A percentile compares a stretch with the other conserved stretches of the same genome.
Conservation (phyloP, 1,284 basidiomycete species). For the Microbotryum lychnidis-dioicae region DNA sequence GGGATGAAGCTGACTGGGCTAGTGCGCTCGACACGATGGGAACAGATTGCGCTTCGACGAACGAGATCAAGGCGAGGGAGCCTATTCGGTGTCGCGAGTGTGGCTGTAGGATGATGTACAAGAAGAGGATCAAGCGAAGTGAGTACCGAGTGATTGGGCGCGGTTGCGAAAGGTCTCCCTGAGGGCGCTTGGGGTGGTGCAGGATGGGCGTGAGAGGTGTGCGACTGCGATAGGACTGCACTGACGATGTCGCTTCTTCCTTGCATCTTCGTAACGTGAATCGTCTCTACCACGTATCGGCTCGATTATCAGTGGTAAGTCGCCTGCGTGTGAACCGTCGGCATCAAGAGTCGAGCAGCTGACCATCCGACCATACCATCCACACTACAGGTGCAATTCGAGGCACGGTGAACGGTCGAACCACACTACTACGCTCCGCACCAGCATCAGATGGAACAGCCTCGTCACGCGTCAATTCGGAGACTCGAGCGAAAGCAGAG, state of each 20-base stretch:
- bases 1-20: neutral
- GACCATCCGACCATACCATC: neutral
- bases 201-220: too few species aligned
- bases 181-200: too few species aligned
- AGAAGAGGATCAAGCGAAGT: slow-evolving; percentile 94
- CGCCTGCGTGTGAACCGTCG: neutral
- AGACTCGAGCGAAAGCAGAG: too few species aligned
- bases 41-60: slow-evolving; percentile 85
- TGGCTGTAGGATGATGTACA: slow-evolving; percentile 98
- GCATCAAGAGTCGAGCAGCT: neutral
- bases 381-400: slow-evolving; percentile 67
- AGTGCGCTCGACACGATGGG: neutral
- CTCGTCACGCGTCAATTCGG: neutral
- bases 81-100: slow-evolving; percentile 95
- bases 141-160: slow-evolving; percentile 41
- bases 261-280: too few species aligned
- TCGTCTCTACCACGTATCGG: too few species aligned
- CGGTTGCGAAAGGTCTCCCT: too few species aligned
- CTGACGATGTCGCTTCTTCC: too few species aligned
- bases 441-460: neutral
- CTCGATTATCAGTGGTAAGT: slow-evolving; percentile 12
- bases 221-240: too few species aligned
- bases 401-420: slow-evolving; percentile 54
- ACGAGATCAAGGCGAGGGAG: slow-evolving; percentile 85
- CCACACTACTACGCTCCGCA: neutral